Evolutionary conservation across 352 stramenopile genomes (phyloP).

Genomic region (Phytophthora lateralis): DNA sequence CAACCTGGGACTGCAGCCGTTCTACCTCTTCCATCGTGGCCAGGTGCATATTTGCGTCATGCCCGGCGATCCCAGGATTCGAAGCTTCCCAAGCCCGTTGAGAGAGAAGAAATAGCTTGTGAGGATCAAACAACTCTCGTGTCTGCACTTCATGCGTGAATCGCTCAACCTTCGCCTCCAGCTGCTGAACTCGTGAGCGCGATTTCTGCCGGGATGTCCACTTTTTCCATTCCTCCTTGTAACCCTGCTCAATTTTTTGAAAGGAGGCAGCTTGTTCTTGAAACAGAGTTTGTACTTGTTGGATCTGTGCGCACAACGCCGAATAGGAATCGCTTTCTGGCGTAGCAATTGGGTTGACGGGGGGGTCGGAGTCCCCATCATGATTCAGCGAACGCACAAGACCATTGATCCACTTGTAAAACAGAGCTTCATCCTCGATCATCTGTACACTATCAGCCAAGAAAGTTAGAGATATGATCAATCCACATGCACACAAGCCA

Average conservation of each 20-base stretch:
- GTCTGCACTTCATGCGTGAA: constrained; percentile 44
- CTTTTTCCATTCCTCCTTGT: constrained; percentile 43
- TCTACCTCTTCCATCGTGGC: constrained; percentile 41
- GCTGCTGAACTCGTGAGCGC: constrained; percentile 41
- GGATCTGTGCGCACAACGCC: constrained; percentile 33
- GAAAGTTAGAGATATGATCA: constrained; percentile 2
- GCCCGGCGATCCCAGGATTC: neutral
- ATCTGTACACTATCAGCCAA: constrained; percentile 51
- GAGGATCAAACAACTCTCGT: constrained; percentile 49
- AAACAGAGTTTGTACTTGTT: constrained; percentile 36
- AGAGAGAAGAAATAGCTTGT: constrained; percentile 50
- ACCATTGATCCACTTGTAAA: constrained; percentile 79
- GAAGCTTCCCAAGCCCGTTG: constrained; percentile 27
- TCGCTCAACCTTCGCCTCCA: constrained; percentile 54
- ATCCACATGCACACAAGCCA: neutral
- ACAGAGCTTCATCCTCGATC: constrained; percentile 60
- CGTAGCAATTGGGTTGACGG: neutral
- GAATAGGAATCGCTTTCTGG: neutral
- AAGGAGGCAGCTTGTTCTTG: constrained; percentile 28
- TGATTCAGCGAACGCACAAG: constrained; percentile 38
- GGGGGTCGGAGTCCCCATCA: neutral
- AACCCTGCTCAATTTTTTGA: constrained; percentile 39
- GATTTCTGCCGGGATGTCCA: constrained; percentile 51
- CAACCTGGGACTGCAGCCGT: constrained; percentile 45
- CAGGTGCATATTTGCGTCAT: constrained; percentile 7